Evolutionary conservation across 2,329 filamentous ascomycete genomes (phyloP).

Genomic region (Xylaria sp.): DNA sequence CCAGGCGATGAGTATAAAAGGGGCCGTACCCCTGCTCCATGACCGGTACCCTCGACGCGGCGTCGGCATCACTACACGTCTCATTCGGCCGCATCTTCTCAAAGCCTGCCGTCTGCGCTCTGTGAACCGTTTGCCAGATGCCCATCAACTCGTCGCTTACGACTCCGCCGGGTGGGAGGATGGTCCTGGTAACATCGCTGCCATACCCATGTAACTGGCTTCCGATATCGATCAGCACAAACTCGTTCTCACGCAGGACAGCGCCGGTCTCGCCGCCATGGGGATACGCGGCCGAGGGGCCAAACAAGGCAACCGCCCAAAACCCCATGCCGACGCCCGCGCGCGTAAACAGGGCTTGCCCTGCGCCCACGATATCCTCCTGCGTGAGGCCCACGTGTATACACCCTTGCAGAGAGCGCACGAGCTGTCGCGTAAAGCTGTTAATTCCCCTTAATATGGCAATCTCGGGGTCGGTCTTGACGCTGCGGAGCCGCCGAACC

Average conservation of each 20-base stretch:
- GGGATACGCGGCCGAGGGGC: slow-evolving; percentile 47
- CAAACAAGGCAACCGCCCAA: slow-evolving; percentile 49
- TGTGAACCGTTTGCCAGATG: slow-evolving; percentile 44
- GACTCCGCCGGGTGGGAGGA: slow-evolving; percentile 41
- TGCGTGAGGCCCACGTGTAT: slow-evolving; percentile 44
- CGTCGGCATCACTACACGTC: slow-evolving; percentile 47
- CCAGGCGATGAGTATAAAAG: slow-evolving; percentile 48
- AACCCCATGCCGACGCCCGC: slow-evolving; percentile 45
- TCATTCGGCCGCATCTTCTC: slow-evolving; percentile 44
- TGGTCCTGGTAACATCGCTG: slow-evolving; percentile 48
- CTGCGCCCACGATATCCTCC: slow-evolving; percentile 42
- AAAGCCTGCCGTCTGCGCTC: slow-evolving; percentile 45
- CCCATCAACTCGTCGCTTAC: slow-evolving; percentile 45
- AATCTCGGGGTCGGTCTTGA: slow-evolving; percentile 48
- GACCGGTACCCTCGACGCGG: slow-evolving; percentile 45
- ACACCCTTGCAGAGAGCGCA: slow-evolving; percentile 46
- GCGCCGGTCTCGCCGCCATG: slow-evolving; percentile 47
- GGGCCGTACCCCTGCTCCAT: slow-evolving; percentile 42
- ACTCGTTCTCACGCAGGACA: slow-evolving; percentile 44
- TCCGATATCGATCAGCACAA: slow-evolving; percentile 48
- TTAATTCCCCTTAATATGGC: slow-evolving; percentile 47
- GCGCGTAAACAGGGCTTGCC: slow-evolving; percentile 41
- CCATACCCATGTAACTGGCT: slow-evolving; percentile 47
- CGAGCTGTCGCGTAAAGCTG: slow-evolving; percentile 46
- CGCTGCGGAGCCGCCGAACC: slow-evolving; percentile 44